Evolutionary conservation across 495 filamentous ascomycete genomes (phyloP).

Genomic region (Recurvomyces mirabilis): DNA sequence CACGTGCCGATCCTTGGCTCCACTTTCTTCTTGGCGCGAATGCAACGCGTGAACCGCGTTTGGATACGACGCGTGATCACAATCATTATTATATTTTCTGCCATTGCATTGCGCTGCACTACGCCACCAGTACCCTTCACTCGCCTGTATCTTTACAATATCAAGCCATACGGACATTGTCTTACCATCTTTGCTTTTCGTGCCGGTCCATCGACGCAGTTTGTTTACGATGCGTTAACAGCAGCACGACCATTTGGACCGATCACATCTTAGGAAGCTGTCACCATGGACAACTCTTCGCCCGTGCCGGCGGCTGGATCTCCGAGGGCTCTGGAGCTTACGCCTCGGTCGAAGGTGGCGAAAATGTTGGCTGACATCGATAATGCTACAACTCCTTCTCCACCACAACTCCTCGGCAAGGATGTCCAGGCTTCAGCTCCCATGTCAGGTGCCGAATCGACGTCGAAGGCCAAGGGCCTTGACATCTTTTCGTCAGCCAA

Average conservation of each 20-base stretch:
- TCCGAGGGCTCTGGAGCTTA: slow-evolving; percentile 4
- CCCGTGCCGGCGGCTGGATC: slow-evolving; percentile 1
- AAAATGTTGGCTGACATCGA: slow-evolving; percentile 19
- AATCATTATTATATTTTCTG: too few relatives aligned
- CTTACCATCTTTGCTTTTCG: too few relatives aligned
- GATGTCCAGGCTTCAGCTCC: not conserved
- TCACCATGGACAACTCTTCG: slow-evolving; percentile 4
- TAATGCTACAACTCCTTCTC: slow-evolving; percentile 15
- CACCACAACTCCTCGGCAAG: not conserved
- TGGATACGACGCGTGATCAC: too few relatives aligned
- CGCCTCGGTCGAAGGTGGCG: slow-evolving; percentile 20
- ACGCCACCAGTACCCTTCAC: too few relatives aligned
- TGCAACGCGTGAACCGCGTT: too few relatives aligned
- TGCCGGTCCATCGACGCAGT: not conserved
- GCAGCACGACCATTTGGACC: not conserved
- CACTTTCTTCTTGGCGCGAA: not conserved
- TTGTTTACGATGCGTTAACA: too few relatives aligned
- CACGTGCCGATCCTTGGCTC: not conserved
- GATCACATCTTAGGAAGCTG: not conserved
- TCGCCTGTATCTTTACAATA: too few relatives aligned
- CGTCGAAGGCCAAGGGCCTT: too few relatives aligned
- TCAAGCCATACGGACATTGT: too few relatives aligned
- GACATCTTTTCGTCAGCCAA: too few relatives aligned
- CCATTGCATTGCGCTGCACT: too few relatives aligned
- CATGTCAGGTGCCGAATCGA: not conserved